Conservation (phyloP, 129 eudicot genomes). For the Artemisia annua region DNA sequence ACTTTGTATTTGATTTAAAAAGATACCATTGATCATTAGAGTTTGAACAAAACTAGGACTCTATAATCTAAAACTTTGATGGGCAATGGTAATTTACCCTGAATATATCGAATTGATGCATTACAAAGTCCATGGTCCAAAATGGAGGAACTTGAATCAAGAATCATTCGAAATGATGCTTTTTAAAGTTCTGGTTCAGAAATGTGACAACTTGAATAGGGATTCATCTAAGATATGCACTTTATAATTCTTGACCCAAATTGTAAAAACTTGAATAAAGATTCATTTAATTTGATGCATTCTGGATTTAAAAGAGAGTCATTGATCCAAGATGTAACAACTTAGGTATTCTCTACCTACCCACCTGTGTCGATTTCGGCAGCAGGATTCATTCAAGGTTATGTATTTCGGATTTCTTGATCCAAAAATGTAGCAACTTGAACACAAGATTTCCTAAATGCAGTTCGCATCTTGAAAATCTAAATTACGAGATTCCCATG, state of each 20-base stretch:
- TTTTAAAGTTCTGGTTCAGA: conserved; percentile 23
- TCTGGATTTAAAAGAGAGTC: too few species aligned
- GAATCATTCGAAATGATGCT: not conserved
- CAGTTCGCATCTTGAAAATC: conserved; percentile 6
- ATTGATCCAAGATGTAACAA: conserved; percentile 20
- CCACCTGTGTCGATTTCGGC: too few species aligned
- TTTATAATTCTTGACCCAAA: conserved; percentile 18
- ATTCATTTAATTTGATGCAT: conserved; percentile 4
- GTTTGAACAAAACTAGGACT: not conserved
- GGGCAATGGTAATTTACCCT: not conserved
- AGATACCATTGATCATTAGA: not conserved
- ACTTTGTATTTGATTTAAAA: not conserved
- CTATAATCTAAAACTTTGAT: not conserved
- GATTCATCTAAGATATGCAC: too few species aligned
- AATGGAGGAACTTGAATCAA: not conserved
- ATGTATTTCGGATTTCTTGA: not conserved
- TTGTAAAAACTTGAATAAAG: conserved; percentile 10
- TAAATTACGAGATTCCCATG: conserved; percentile 13
- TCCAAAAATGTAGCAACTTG: conserved; percentile 5
- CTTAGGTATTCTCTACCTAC: too few species aligned
- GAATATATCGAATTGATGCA: too few species aligned
- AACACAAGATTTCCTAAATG: not conserved
- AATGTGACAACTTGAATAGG: not conserved
- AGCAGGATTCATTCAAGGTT: not conserved
- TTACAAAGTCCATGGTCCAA: conserved; percentile 25